Base-by-base conservation (phyloP, 768 basidiomycete genomes). In the Coprinellus aureogranulatus region DNA sequence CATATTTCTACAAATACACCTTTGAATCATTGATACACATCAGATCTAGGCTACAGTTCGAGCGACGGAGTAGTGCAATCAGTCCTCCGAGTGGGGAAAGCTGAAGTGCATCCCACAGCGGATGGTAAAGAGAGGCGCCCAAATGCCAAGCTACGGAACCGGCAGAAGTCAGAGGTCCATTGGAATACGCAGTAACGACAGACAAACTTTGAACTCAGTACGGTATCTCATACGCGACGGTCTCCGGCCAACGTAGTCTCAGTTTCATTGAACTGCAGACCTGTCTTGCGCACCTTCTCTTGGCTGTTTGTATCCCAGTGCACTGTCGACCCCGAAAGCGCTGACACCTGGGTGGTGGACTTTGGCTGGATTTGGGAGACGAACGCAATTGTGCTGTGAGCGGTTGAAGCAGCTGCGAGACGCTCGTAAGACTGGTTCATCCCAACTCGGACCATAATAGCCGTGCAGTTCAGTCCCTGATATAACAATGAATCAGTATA, bases 391-490 rank as follows among this genome's bases (percentile, higher is more conserved):
- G 41, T 8, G 18, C 41, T 44, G 41, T 44, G 41, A 16, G 41
- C 41, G 18, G 41, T n/a, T 8, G 41, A 8, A n/a, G 49, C 4
- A 11, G 49, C 25, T 18, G 30, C 49, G 16, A 31, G 11, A 16
- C 10, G 14, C 49, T 51, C 49, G 49, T 27, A 51, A 10, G 49
- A 51, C 16, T 34, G 49, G 30, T 51, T 51, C 49, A 51, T 51
- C 2, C 49, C 49, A 37, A 51, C 30, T 23, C 49, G 49, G 20
- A 34, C 49, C 49, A 51, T 51, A 20, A 51, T 51, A 12, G 49
- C 49, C 12, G 49, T 51, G 31, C 49, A 51, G 49, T 51, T 51
- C 28, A 51, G 28, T 16, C 49, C 49, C 49, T 51, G n/a, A 8
- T 10, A 2, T 26, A 49, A 27, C 25, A 9, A 45, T 23, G 22